Conservation (phyloP, 2,329 filamentous ascomycete species). For the Tolypocladium endophyticum region DNA sequence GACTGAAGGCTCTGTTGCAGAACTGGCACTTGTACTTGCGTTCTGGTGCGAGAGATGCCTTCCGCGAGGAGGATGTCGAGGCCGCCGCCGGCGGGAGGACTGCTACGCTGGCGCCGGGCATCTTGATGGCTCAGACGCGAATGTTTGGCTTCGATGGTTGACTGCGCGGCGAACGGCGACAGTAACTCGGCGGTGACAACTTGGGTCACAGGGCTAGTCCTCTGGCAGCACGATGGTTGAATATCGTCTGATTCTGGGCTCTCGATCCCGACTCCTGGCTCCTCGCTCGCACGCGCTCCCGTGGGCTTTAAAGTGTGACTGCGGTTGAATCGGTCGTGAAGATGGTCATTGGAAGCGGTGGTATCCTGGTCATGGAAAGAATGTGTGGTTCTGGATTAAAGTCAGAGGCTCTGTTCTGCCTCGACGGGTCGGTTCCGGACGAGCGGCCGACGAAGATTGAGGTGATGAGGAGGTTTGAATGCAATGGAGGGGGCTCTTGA, state of each 20-base stretch:
- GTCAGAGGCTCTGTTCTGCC: conserved; percentile 18
- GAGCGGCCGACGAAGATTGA: conserved; percentile 17
- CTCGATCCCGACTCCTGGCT: conserved; percentile 26
- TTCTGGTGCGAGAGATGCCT: conserved; percentile 69
- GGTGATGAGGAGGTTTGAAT: conserved; percentile 12
- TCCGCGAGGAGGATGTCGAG: conserved; percentile 63
- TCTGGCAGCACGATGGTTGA: conserved; percentile 45
- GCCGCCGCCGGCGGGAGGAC: conserved; percentile 52
- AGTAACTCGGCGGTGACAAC: conserved; percentile 13
- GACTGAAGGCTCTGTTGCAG: conserved; percentile 92
- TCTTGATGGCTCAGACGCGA: conserved; percentile 35
- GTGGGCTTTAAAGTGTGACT: conserved; percentile 63
- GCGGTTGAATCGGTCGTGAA: conserved; percentile 36
- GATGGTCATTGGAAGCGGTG: conserved; percentile 41
- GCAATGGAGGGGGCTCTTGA: conserved; percentile 9
- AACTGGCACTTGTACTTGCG: conserved; percentile 99
- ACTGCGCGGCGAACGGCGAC: conserved; percentile 10
- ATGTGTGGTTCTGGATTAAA: conserved; percentile 18
- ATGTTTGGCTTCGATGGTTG: conserved; percentile 9
- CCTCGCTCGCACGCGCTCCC: conserved; percentile 54
- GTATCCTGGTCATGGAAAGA: conserved; percentile 31
- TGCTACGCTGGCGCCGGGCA: conserved; percentile 62
- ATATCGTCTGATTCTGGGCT: conserved; percentile 34
- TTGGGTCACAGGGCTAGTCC: conserved; percentile 11
- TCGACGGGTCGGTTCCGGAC: conserved; percentile 12